Evolutionary conservation across 2,329 filamentous ascomycete species (phyloP).

Genomic region (Xylariales sp.): DNA sequence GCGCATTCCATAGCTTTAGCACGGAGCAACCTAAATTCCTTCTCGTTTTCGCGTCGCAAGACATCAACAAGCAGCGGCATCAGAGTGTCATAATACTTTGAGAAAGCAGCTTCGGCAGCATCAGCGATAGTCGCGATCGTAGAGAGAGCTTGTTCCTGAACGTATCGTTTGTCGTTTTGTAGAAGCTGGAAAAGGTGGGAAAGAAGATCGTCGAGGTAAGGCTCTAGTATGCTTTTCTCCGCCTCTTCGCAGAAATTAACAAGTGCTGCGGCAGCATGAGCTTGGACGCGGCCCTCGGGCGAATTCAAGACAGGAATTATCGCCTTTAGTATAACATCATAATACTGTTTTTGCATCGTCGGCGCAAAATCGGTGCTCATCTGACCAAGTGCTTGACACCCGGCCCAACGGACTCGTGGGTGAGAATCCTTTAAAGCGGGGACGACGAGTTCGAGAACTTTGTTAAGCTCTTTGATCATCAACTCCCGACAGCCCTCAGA

Average conservation of each 20-base stretch:
- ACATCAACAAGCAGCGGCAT: conserved; percentile 96
- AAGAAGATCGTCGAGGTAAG: conserved; percentile 90
- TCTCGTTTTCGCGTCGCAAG: conserved; percentile 87
- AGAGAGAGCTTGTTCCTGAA: conserved; percentile 96
- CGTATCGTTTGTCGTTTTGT: conserved; percentile 92
- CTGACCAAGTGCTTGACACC: conserved; percentile 97
- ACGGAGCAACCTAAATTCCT: conserved; percentile 89
- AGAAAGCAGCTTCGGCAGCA: conserved; percentile 93
- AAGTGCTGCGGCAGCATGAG: conserved; percentile 94
- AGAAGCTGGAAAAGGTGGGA: conserved; percentile 87
- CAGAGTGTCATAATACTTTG: conserved; percentile 92
- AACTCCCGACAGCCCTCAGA: conserved; percentile 96
- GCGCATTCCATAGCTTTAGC: conserved; percentile 99
- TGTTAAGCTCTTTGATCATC: conserved; percentile 94
- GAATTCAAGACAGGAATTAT: conserved; percentile 94
- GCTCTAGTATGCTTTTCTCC: conserved; percentile 89
- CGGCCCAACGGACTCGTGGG: conserved; percentile 94
- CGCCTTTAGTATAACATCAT: conserved; percentile 84
- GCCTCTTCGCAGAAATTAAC: conserved; percentile 99
- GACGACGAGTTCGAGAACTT: conserved; percentile 94
- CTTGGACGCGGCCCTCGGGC: conserved; percentile 91
- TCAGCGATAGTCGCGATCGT: conserved; percentile 99
- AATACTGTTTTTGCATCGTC: conserved; percentile 97
- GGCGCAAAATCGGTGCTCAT: conserved; percentile 99
- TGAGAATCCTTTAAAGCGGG: conserved; percentile 90